phyloP scores from a whole-genome alignment of 352 stramenopile species.

The Globisporangium cederbergense region DNA sequence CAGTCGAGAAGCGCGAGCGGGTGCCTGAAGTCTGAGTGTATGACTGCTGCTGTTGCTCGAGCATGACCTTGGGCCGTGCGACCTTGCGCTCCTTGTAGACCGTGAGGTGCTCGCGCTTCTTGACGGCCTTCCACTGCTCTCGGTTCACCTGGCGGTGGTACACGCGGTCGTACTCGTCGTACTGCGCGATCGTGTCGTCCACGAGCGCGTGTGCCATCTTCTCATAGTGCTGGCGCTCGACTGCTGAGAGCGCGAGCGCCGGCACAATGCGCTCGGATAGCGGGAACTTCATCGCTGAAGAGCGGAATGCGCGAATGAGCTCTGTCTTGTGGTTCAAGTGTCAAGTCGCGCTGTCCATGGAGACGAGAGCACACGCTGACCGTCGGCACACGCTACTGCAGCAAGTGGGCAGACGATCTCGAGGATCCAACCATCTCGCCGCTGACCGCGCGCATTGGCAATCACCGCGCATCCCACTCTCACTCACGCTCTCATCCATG shows the following conservation, averaged over 20 bases:
- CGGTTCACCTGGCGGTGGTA: conserved; percentile 13
- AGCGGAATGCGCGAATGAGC: not conserved
- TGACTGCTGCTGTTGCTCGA: not conserved
- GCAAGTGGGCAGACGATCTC: too few species aligned
- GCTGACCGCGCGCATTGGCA: too few species aligned
- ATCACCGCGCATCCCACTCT: too few species aligned
- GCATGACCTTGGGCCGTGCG: conserved; percentile 10
- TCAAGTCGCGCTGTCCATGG: too few species aligned
- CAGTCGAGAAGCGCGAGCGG: not conserved
- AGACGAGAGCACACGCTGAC: too few species aligned
- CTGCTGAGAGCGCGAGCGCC: conserved; percentile 23
- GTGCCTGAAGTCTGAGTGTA: not conserved
- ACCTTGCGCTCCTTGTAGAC: conserved; percentile 21
- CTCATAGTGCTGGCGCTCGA: conserved; percentile 26
- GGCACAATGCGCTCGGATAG: conserved; percentile 18
- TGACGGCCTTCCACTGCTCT: conserved; percentile 18
- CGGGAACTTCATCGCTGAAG: conserved; percentile 23
- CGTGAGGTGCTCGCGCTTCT: conserved; percentile 15
- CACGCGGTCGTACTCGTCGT: conserved; percentile 15
- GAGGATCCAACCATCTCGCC: too few species aligned
- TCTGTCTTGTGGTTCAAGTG: not conserved
- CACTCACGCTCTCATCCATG: too few species aligned
- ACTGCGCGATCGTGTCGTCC: conserved; percentile 21
- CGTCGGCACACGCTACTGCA: too few species aligned
- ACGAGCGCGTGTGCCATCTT: conserved; percentile 29